Percentiles rank a stretch among this genome's conserved stretches.
Conservation (phyloP, 1,284 basidiomycete species). For the Porphyrellus sp. region DNA sequence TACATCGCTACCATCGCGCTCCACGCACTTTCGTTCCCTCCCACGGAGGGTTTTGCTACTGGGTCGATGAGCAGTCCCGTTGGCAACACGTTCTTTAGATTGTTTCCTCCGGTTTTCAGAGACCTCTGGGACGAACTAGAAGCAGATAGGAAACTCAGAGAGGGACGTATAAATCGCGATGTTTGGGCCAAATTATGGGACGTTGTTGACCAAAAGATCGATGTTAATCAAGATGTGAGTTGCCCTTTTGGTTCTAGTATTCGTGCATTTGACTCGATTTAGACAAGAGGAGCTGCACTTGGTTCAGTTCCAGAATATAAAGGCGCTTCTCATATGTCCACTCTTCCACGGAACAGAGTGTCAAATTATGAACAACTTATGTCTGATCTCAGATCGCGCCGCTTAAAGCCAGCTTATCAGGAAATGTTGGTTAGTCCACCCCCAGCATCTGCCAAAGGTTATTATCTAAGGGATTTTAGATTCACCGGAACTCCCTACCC, state of each 20-base stretch:
- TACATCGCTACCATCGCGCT: conserved; percentile 88
- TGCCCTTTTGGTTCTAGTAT: not conserved
- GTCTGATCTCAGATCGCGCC: conserved; percentile 58
- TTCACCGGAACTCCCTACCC: conserved; percentile 75
- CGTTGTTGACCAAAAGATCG: conserved; percentile 59
- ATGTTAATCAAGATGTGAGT: conserved; percentile 43
- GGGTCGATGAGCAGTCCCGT: conserved; percentile 42
- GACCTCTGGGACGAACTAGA: conserved; percentile 95
- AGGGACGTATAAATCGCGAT: conserved; percentile 64
- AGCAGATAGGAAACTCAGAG: conserved; percentile 53
- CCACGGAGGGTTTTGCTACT: conserved; percentile 59
- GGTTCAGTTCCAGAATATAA: conserved; percentile 31
- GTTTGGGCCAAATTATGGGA: conserved; percentile 69
- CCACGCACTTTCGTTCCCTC: conserved; percentile 67
- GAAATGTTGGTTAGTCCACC: conserved; percentile 74
- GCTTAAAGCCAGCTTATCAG: conserved; percentile 68
- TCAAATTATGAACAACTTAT: conserved; percentile 51
- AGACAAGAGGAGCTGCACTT: conserved; percentile 32
- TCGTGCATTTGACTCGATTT: conserved; percentile 4
- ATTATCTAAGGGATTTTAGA: conserved; percentile 36
- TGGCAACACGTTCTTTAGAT: conserved; percentile 60
- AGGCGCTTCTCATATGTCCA: conserved; percentile 11
- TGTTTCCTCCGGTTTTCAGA: conserved; percentile 79
- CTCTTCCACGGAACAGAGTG: conserved; percentile 27
- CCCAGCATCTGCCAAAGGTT: not conserved